Conservation (phyloP, 129 eudicot species). For the Solidago caesia region DNA sequence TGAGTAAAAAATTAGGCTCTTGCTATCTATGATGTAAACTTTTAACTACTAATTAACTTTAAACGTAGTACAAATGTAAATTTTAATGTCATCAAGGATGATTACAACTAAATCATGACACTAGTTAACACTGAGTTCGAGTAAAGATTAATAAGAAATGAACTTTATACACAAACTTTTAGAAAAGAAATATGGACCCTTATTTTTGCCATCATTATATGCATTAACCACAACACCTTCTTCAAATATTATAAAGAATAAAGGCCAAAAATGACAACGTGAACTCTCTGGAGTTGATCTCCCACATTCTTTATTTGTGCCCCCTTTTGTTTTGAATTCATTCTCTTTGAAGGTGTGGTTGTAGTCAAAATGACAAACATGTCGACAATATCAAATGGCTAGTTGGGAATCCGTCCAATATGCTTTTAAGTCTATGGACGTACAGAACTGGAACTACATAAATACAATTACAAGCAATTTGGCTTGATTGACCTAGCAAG, state of each 20-base stretch:
- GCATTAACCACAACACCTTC: conserved; percentile 19
- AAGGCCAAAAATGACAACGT: conserved; percentile 25
- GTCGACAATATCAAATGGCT: conserved; percentile 28
- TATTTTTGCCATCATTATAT: conserved; percentile 24
- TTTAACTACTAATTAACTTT: too few relatives aligned
- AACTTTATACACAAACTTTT: background rate
- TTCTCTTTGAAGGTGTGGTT: conserved; percentile 7
- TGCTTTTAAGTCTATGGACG: background rate
- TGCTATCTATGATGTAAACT: too few relatives aligned
- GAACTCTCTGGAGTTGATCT: conserved; percentile 28
- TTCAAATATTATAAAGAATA: conserved; percentile 15
- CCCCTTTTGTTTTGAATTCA: conserved; percentile 1
- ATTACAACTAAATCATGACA: too few relatives aligned
- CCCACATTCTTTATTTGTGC: conserved; percentile 21
- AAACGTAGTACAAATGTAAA: too few relatives aligned
- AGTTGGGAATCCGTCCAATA: conserved; percentile 24
- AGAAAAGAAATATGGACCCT: conserved; percentile 17
- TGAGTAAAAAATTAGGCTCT: too few relatives aligned
- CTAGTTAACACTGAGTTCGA: too few relatives aligned
- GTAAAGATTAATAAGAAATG: too few relatives aligned
- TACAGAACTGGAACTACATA: too few relatives aligned
- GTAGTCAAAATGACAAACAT: conserved; percentile 31
- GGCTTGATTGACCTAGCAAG: too few relatives aligned
- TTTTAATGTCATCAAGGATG: too few relatives aligned
- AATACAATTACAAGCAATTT: too few relatives aligned